Base-by-base conservation (phyloP, 1,284 basidiomycete genomes). In the Ustilago lituana region DNA sequence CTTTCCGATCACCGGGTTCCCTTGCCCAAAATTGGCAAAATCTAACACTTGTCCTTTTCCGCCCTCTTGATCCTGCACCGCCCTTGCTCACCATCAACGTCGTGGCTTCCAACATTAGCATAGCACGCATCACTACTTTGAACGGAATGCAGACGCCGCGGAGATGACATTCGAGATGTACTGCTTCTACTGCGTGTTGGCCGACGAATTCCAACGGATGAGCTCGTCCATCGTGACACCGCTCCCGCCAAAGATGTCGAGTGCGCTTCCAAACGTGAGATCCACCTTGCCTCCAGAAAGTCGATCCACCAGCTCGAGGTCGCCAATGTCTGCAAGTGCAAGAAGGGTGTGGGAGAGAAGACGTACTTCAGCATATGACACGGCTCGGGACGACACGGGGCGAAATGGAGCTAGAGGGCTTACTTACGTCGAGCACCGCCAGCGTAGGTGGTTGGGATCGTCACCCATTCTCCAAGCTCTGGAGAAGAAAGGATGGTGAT, bases 341-440 rank as follows among this genome's bases (percentile, higher is more conserved):
- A n/a, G n/a, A n/a, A n/a, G n/a, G n/a, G n/a, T n/a, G n/a, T n/a
- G n/a, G n/a, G n/a, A n/a, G n/a, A n/a, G n/a, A n/a, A n/a, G n/a
- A n/a, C n/a, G n/a, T n/a, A n/a, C n/a, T n/a, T n/a, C n/a, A n/a
- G n/a, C n/a, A n/a, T n/a, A n/a, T n/a, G n/a, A n/a, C n/a, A n/a
- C n/a, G n/a, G n/a, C n/a, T n/a, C n/a, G n/a, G n/a, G n/a, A n/a
- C n/a, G n/a, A n/a, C n/a, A n/a, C n/a, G n/a, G n/a, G n/a, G n/a
- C n/a, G n/a, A n/a, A n/a, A n/a, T n/a, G n/a, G n/a, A n/a, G n/a
- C n/a, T n/a, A n/a, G n/a, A n/a, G n/a, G n/a, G n/a, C n/a, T n/a
- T n/a, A n/a, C n/a, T n/a, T n/a, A n/a, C n/a, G 87, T 85, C 90
- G 91, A 3, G 96, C 96, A 8, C 96, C 96, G 1, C 96, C 96